These are phyloP conservation scores for Trichoderma guizhouense DNA, from an alignment of 2,329 filamentous ascomycete species.

Conservation along the genomic window DNA sequence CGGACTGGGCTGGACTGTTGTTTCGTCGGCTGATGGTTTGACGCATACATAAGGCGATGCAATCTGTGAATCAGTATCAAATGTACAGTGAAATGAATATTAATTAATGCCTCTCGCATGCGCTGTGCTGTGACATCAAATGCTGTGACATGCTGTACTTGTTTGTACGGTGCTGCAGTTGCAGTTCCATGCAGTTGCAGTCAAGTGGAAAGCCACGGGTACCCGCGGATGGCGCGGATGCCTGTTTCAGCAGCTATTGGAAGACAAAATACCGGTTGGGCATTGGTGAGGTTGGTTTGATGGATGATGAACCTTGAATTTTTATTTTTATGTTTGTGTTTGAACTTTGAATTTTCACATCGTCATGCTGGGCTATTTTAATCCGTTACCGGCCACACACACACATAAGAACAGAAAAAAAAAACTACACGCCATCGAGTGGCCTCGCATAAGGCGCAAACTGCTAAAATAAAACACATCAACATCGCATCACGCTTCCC, in stretches of 20 bases:
- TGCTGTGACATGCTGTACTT: background rate
- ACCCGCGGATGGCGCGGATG: slow-evolving; percentile 11
- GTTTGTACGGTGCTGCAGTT: background rate
- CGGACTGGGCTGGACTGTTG: background rate
- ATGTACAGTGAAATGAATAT: background rate
- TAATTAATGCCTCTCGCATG: background rate
- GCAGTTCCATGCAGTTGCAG: background rate
- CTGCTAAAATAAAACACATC: background rate
- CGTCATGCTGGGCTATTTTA: background rate
- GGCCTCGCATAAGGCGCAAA: background rate
- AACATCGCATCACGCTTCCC: background rate
- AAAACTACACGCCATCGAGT: background rate
- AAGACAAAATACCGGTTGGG: background rate
- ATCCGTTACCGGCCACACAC: background rate
- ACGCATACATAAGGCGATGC: background rate
- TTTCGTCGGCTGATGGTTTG: background rate
- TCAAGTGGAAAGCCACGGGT: slow-evolving; percentile 11
- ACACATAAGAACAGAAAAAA: background rate
- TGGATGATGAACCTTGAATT: background rate
- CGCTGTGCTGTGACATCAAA: background rate
- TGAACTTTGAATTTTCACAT: background rate
- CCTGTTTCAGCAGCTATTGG: background rate
- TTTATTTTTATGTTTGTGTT: background rate
- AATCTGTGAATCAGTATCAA: background rate
- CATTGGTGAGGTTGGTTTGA: background rate